A percentile compares a stretch with the other conserved stretches of the same genome.
Conservation (phyloP, 2,329 filamentous ascomycete species). For the Pezicula carpinea region DNA sequence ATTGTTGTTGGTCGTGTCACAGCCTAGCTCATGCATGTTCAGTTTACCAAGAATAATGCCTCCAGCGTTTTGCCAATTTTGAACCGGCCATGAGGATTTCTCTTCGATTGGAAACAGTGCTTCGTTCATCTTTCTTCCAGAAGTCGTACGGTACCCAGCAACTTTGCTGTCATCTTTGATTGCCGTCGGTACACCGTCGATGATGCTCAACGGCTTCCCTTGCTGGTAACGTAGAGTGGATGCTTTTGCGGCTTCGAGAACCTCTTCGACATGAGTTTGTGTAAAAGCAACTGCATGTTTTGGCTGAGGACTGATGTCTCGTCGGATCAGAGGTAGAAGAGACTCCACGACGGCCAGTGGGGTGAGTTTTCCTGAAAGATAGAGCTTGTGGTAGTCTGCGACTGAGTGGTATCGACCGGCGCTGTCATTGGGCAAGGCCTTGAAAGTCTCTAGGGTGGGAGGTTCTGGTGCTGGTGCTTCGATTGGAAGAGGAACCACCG, state of each 20-base stretch:
- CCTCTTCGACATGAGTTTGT: constrained; percentile 57
- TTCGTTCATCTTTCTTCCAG: constrained; percentile 73
- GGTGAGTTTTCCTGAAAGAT: constrained; percentile 64
- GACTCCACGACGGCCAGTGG: constrained; percentile 68
- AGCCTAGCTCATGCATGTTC: constrained; percentile 78
- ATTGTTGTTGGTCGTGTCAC: constrained; percentile 83
- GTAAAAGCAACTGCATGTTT: constrained; percentile 70
- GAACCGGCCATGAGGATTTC: constrained; percentile 69
- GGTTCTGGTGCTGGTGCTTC: constrained; percentile 20
- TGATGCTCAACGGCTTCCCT: constrained; percentile 59
- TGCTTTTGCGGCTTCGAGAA: constrained; percentile 63
- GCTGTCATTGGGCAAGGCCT: constrained; percentile 35
- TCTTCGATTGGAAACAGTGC: constrained; percentile 67
- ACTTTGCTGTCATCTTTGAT: constrained; percentile 80
- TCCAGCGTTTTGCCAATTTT: constrained; percentile 65
- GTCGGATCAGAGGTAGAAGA: constrained; percentile 65
- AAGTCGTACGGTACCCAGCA: constrained; percentile 64
- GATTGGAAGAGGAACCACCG: constrained; percentile 46
- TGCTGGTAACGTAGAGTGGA: constrained; percentile 69
- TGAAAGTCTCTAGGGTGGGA: constrained; percentile 29
- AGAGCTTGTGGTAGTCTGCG: constrained; percentile 73
- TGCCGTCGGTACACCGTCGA: constrained; percentile 80
- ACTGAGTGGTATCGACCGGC: constrained; percentile 60
- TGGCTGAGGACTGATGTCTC: constrained; percentile 47
- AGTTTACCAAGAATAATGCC: constrained; percentile 74